phyloP scores from a whole-genome alignment of 2,329 filamentous ascomycete species.

The Verticillium nonalfalfae region DNA sequence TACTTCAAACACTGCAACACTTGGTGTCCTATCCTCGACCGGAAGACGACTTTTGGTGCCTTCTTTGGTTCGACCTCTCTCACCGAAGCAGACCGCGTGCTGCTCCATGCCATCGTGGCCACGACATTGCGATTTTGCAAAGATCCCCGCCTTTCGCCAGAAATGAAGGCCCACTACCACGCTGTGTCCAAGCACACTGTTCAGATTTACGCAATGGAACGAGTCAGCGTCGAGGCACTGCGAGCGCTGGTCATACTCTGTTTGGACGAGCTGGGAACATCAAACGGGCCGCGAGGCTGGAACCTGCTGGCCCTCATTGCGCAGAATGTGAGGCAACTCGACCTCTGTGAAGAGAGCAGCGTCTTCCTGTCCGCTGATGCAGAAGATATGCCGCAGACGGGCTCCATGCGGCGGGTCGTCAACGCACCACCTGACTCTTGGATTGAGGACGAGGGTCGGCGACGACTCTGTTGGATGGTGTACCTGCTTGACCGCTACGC shows the following conservation, averaged over 20 bases:
- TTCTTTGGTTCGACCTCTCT: conserved; percentile 34
- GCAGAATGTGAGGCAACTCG: conserved; percentile 31
- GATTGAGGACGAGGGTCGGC: conserved; percentile 36
- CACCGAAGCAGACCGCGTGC: conserved; percentile 29
- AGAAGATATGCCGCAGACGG: conserved; percentile 23
- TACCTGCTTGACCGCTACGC: conserved; percentile 37
- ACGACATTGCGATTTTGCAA: conserved; percentile 35
- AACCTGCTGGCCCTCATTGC: conserved; percentile 31
- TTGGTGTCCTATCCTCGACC: conserved; percentile 43
- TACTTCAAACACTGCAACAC: conserved; percentile 61
- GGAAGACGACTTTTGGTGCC: conserved; percentile 31
- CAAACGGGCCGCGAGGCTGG: conserved; percentile 34
- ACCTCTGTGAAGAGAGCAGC: conserved; percentile 30
- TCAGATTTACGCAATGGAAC: conserved; percentile 34
- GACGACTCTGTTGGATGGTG: conserved; percentile 37
- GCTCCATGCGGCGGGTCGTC: conserved; percentile 25
- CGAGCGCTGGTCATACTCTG: conserved; percentile 33
- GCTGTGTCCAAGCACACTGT: conserved; percentile 30
- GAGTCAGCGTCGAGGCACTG: conserved; percentile 30
- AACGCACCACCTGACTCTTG: conserved; percentile 30
- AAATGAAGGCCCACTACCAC: conserved; percentile 31
- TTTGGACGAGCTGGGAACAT: conserved; percentile 33
- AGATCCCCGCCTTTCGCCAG: conserved; percentile 27
- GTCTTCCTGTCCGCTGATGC: conserved; percentile 26
- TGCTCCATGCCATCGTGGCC: conserved; percentile 36